Conservation (phyloP, 139 green algal species). For the Mesostigma viride region DNA sequence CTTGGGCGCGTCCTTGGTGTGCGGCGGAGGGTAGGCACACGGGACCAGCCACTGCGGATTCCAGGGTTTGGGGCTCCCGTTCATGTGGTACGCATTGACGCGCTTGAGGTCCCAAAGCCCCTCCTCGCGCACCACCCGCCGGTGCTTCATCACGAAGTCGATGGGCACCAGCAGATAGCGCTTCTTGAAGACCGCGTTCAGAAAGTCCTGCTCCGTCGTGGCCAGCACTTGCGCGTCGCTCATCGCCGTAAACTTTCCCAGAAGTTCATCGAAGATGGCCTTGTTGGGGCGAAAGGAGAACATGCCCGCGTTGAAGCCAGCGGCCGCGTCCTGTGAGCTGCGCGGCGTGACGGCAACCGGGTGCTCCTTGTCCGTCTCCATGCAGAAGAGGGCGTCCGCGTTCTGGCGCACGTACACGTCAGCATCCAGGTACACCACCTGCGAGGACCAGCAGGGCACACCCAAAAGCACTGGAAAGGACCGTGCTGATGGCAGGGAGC, state of each 20-base stretch:
- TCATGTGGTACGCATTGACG: conserved; percentile 27
- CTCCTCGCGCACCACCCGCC: conserved; percentile 15
- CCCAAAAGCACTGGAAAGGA: not conserved
- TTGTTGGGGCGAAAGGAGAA: conserved; percentile 13
- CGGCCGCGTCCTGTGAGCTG: not conserved
- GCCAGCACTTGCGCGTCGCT: conserved; percentile 13
- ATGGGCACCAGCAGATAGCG: conserved; percentile 5
- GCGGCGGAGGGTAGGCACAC: conserved; percentile 19
- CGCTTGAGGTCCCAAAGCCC: conserved; percentile 18
- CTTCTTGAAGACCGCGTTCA: conserved; percentile 17
- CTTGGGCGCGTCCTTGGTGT: conserved; percentile 7
- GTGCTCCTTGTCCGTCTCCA: not conserved
- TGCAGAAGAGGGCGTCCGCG: conserved; percentile 20
- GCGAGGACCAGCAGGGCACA: not conserved
- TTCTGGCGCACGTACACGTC: conserved; percentile 17
- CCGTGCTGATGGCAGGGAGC: too few relatives aligned
- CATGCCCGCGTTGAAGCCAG: conserved; percentile 23
- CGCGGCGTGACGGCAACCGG: conserved; percentile 10
- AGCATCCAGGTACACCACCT: conserved; percentile 15
- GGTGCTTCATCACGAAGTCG: conserved; percentile 23
- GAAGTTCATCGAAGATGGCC: not conserved
- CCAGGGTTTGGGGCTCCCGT: conserved; percentile 25
- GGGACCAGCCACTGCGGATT: conserved; percentile 12
- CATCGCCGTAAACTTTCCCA: not conserved
- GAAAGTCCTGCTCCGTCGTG: conserved; percentile 22